Percentiles rank a stretch among this genome's conserved stretches.
Conservation (phyloP, 805 yeast genomes). For the Nadsonia fulvescens region DNA sequence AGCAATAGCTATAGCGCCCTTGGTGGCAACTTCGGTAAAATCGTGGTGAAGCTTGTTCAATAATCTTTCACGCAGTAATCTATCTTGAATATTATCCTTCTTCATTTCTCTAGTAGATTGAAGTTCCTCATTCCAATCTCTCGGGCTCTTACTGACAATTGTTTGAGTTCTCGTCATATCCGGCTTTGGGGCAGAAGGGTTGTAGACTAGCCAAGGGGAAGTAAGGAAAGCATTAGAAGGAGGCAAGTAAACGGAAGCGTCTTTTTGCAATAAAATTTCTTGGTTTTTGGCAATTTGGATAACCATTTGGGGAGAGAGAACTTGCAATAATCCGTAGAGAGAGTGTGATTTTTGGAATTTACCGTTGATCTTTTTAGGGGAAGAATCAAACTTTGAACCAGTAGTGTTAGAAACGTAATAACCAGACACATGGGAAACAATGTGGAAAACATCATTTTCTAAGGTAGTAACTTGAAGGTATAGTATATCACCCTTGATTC, state of each 20-base stretch:
- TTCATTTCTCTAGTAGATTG: conserved; percentile 69
- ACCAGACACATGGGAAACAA: conserved; percentile 67
- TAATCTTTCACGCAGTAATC: conserved; percentile 58
- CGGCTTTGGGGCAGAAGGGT: conserved; percentile 21
- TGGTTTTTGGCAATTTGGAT: conserved; percentile 36
- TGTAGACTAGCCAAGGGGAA: conserved; percentile 60
- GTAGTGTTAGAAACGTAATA: conserved; percentile 62
- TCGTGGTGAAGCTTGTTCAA: conserved; percentile 55
- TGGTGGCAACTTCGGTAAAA: conserved; percentile 56
- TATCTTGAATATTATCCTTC: conserved; percentile 33
- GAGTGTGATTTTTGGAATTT: conserved; percentile 27
- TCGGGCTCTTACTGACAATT: conserved; percentile 29
- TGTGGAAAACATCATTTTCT: conserved; percentile 63
- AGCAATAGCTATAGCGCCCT: conserved; percentile 62
- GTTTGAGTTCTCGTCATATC: conserved; percentile 48
- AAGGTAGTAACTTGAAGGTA: conserved; percentile 60
- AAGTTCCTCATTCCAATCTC: conserved; percentile 84
- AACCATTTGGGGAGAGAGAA: conserved; percentile 46
- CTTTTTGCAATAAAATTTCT: conserved; percentile 17
- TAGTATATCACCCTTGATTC: conserved; percentile 56
- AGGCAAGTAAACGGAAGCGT: conserved; percentile 23
- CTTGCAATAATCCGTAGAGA: conserved; percentile 39
- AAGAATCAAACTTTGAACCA: conserved; percentile 50
- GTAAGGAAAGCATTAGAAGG: conserved; percentile 45
- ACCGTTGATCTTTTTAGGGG: conserved; percentile 20